Evolutionary conservation across 2,329 filamentous ascomycete genomes (phyloP), one percentile per base, ranked within the genome.

Genomic region (Cylindrodendrum hubeiense): DNA sequence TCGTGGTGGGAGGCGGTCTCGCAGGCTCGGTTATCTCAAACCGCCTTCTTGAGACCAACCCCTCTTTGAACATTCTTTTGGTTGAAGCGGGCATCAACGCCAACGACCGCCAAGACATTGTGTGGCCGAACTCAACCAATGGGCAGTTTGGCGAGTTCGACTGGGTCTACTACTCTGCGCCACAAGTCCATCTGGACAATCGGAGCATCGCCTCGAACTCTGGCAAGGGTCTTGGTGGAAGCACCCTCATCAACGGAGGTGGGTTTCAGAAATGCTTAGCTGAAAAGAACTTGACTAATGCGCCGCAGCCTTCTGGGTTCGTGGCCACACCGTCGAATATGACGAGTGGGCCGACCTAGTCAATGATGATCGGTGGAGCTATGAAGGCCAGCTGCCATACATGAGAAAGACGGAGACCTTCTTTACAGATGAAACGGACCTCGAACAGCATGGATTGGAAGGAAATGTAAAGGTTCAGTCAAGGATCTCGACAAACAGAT

Each of bases 261-360:
- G 5, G 47, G 39, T 2, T 26, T 19, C 1, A 15, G 7, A 5
- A 5, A 21, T 10, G 1, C 22, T n/a, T 9, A 2, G 8, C 22
- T 21, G 5, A 21, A 4, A 13, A 1, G 19, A 7, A 49, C 2
- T 5, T 9, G 5, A 10, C 43, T 61, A 15, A 61, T 24, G 34
- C 2, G 12, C 5, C 30, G 1, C 3, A 62, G 59, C 59, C 5
- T 55, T 55, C 37, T 83, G 83, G 76, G 79, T 80, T n/a, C 81
- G 83, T 41, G 83, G 83, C 4, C 78, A 78, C 28, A 73, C 74
- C 8, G 72, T 74, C 15, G 83, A 85, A 67, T 86, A 83, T 65
- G 78, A 86, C 41, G 74, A 78, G 24, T 86, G 83, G 84, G 49
- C 69, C 34, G 39, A 74, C 17, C 26, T 67, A 26, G 62, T 74